A percentile compares a stretch with the other conserved stretches of the same genome.
Evolutionary conservation across 202 grass and related monocot genomes (phyloP).

Genomic region (Miscanthus sacchariflorus): DNA sequence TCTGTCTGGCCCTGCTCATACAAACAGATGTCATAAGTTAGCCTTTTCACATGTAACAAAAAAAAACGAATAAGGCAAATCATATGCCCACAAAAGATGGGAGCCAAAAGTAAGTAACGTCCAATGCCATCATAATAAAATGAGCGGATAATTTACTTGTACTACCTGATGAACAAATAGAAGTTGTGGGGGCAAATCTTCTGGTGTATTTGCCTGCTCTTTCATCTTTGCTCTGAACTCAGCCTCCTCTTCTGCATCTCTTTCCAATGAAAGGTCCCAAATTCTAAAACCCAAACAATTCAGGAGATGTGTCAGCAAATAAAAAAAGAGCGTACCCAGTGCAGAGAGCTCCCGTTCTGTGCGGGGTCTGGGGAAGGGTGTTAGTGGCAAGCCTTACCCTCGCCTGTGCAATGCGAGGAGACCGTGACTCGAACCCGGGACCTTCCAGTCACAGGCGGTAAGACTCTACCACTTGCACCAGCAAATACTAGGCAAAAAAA

Average conservation of each 20-base stretch:
- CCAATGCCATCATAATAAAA: neutral
- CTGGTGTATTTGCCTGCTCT: slow-evolving; percentile 81
- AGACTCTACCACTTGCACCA: too few species aligned
- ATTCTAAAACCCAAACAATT: slow-evolving; percentile 56
- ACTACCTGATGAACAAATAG: slow-evolving; percentile 94
- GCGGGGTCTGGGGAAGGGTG: too few species aligned
- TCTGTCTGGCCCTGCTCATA: slow-evolving; percentile 83
- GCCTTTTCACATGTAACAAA: neutral
- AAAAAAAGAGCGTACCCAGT: too few species aligned
- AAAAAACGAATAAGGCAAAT: neutral
- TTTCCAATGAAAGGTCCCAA: slow-evolving; percentile 93
- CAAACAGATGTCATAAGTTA: slow-evolving; percentile 10
- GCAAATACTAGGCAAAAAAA: neutral
- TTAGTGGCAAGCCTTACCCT: too few species aligned
- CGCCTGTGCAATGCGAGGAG: too few species aligned
- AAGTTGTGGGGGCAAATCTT: slow-evolving; percentile 91
- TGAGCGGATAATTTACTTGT: neutral
- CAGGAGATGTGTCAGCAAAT: neutral
- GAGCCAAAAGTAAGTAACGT: neutral
- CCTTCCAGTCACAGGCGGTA: too few species aligned
- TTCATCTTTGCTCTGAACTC: slow-evolving; percentile 86
- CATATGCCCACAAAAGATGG: neutral
- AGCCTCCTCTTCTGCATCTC: slow-evolving; percentile 88
- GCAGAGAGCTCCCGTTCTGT: too few species aligned
- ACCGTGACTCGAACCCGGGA: too few species aligned